Base-by-base conservation (phyloP, 768 basidiomycete genomes). In the Leucocoprinus leucothites region DNA sequence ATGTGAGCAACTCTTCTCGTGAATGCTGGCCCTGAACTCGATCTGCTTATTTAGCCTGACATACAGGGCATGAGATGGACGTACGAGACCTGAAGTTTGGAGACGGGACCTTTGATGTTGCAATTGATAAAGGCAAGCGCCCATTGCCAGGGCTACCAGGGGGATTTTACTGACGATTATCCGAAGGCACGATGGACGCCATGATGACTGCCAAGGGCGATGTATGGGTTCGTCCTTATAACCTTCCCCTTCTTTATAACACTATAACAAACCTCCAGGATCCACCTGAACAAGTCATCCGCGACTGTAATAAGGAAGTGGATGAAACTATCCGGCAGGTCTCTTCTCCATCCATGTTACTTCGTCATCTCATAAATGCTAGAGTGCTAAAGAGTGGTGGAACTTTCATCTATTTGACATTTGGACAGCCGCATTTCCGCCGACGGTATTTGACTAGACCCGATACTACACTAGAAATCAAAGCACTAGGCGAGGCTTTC, bases 381-480 rank as follows among this genome's bases (percentile, higher is more conserved):
- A 91, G 89, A 60, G 82, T 90, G 7, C 78, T 93, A 18, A 78
- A 78, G n/a, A 77, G 74, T 58, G 65, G 70, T 1, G 87, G 88
- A 0, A 59, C 74, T 2, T 90, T 93, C 68, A 68, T 94, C 44
- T 92, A 93, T 66, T 69, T 94, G 56, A 94, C 91, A 3, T 92
- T 94, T 60, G 92, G 91, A 3, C 92, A 94, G 65, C 92, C 92
- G 0, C 92, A 94, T 65, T 94, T 94, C 66, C 85, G 92, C 38
- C 75, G 77, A 53, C 82, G 82, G 18, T 91, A 83, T 67, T 71
- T 94, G 16, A 77, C 72, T 3, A 70, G 77, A 47, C 73, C 77
- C 14, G 77, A 71, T 1, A 85, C 89, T 19, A 78, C 66, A 5
- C 72, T 94, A 3, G 82, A 89, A 61, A 77, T 91, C 51, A 79